Evolutionary conservation across 441 rosid species (phyloP).

Genomic region (Croton laevigatus): DNA sequence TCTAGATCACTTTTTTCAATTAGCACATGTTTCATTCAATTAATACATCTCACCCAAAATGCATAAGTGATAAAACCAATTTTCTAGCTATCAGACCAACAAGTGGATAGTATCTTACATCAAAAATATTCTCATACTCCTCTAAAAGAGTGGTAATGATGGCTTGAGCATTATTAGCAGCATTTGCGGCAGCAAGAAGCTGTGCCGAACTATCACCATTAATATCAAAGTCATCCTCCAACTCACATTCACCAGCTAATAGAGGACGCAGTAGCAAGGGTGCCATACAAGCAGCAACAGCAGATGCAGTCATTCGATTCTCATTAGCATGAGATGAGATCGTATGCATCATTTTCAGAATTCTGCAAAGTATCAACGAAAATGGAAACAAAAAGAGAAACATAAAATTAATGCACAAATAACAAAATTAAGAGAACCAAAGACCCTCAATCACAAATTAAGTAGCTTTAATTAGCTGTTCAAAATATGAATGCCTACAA

Average conservation of each 20-base stretch:
- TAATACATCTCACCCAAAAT: not conserved
- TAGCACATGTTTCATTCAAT: not conserved
- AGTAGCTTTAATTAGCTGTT: slow-evolving; percentile 6
- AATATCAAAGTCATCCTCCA: slow-evolving; percentile 83
- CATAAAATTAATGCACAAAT: slow-evolving; percentile 15
- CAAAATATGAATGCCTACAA: not conserved
- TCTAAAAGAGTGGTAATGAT: slow-evolving; percentile 82
- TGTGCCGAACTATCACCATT: slow-evolving; percentile 93
- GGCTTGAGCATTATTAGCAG: slow-evolving; percentile 97
- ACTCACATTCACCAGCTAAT: slow-evolving; percentile 94
- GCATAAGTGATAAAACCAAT: slow-evolving; percentile 9
- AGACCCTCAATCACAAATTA: slow-evolving; percentile 19
- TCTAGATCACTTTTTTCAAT: not conserved
- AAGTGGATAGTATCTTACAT: slow-evolving; percentile 55
- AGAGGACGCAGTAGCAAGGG: slow-evolving; percentile 94
- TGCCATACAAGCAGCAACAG: slow-evolving; percentile 99
- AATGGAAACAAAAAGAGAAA: slow-evolving; percentile 19
- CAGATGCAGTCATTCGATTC: slow-evolving; percentile 94
- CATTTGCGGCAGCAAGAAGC: slow-evolving; percentile 99
- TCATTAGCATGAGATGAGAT: slow-evolving; percentile 80
- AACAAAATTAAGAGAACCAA: slow-evolving; percentile 7
- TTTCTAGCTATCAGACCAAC: slow-evolving; percentile 3
- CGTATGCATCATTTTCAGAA: slow-evolving; percentile 90
- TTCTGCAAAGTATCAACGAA: slow-evolving; percentile 47
- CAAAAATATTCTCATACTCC: slow-evolving; percentile 86